Base-by-base conservation (phyloP, 1,284 basidiomycete genomes). In the Ganoderma sp. region DNA sequence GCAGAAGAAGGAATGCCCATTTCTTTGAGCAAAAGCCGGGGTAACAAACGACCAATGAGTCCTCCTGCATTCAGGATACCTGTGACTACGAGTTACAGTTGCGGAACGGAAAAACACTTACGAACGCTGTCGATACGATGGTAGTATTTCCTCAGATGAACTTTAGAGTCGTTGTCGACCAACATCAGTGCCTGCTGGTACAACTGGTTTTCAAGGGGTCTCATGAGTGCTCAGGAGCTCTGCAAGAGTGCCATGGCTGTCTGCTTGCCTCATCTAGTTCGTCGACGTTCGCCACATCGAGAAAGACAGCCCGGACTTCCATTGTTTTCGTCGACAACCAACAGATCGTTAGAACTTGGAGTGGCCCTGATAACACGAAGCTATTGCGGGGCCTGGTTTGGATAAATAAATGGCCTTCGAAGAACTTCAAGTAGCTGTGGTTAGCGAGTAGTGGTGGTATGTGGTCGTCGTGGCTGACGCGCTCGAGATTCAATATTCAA, bases 111-210 rank as follows among this genome's bases (percentile, higher is more conserved):
- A 14, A 60, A 58, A 37, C 14, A 75, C 88, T 79, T 75, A 94
- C 92, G 84, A 79, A 90, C 91, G 43, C 90, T 86, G 77, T 94
- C 92, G 74, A 88, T 87, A 63, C 88, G 86, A 72, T 85, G 86
- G 78, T 88, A 89, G 75, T 90, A 94, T 68, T 83, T 84, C 69
- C 83, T 82, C 73, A 93, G 85, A 66, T 86, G 85, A 50, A 81
- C 72, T 67, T 80, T 81, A 52, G 88, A 86, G 34, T 84, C 83
- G 12, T 78, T 67, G 75, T 93, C 90, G 41, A 93, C 79, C 61
- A 85, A 79, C 22, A 75, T 75, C 42, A 93, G 82, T 41, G 84
- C 88, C 17, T 79, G 77, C 50, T 87, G 80, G 76, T 88, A 91
- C 25, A 90, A 80, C 90, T 93, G 12, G 39, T 48, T 34, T 39